Base-by-base conservation (phyloP, 371 early-diverging fungal genomes). In the Circinella umbellata region DNA sequence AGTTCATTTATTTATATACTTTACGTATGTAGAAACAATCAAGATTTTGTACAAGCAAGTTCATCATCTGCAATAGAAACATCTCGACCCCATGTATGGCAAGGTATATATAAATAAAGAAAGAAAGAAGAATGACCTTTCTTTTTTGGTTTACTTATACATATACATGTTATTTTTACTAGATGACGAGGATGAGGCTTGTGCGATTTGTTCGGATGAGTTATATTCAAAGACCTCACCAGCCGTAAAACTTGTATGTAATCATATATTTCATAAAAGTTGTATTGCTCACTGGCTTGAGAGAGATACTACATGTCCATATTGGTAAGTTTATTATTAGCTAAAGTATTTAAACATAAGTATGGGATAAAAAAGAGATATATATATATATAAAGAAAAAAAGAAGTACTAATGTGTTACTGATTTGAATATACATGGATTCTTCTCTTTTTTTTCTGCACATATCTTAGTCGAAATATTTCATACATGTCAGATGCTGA, bases 281-380 rank as follows among this genome's bases (percentile, higher is more conserved):
- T 57, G 57, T 57, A 27, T 57, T 34, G 6, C 20, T 10, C 20
- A 57, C 4, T 57, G 57, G 57, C 57, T 57, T 18, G 57, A 57
- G 3, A 18, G 57, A 27, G 57, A 57, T 34, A 57, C 57, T 57
- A 57, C 57, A 5, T 57, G 57, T 57, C 57, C 57, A 10, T 57
- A 57, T n/a, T 57, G 57, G 57, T 57, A 57, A 27, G 35, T 57
- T 15, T 11, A 47, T 11, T 9, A 47, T 11, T 11, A 47, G 15
- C 47, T 15, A 11, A 11, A 47, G 3, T 47, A 15, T 15, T 11
- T 47, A 1, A 1, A 11, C 47, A 1, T 47, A 9, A 47, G 3
- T 9, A 15, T 9, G 47, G 47, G 3, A 11, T 47, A 3, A 15
- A 15, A 9, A 15, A 47, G 15, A 15, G 9, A 11, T 47, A 15